Evolutionary conservation across 2,329 filamentous ascomycete genomes (phyloP), one percentile per base, ranked within the genome.

Genomic region (Aureobasidium sp.): DNA sequence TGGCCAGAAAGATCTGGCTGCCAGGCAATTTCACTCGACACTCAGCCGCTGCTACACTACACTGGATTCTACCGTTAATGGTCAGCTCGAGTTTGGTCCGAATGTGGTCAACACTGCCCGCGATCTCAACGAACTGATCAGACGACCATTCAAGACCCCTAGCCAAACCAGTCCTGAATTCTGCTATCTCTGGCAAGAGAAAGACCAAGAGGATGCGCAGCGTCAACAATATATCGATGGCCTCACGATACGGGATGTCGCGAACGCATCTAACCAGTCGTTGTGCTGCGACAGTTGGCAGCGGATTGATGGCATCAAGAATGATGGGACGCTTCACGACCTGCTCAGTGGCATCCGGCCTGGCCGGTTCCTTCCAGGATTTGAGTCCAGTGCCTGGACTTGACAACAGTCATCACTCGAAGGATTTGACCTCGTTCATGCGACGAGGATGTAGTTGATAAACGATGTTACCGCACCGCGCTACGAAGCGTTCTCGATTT

Each of bases 311-410:
- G 58, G 58, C 27, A 29, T 53, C 20, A 61, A 37, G 22, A 61
- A 61, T 17, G 58, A 61, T 22, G 58, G 58, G 14, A 61, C 45
- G 47, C 27, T 61, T 14, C 37, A 61, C 31, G 48, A 53, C n/a
- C 27, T 61, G 20, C 12, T 61, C 14, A 61, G 58, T 31, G 37
- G 9, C 29, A 34, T 45, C 6, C 58, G 48, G 22, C 48, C 58
- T 5, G 58, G 58, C 5, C 37, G 44, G 11, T 53, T 61, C 29
- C 29, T 61, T 11, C 27, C 47, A 27, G 58, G 58, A 2, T 61
- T 61, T 12, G 58, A 53, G 14, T 52, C 49, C 3, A 52, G 49
- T 52, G 22, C 34, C 25, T 52, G 49, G 49, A 34, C 2, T 29
- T 29, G 44, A 47, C 15, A 25, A 7, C 11, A 29, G 41, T 41